Base-by-base conservation (phyloP, 306 rosid species). In the Lagenaria siceraria region DNA sequence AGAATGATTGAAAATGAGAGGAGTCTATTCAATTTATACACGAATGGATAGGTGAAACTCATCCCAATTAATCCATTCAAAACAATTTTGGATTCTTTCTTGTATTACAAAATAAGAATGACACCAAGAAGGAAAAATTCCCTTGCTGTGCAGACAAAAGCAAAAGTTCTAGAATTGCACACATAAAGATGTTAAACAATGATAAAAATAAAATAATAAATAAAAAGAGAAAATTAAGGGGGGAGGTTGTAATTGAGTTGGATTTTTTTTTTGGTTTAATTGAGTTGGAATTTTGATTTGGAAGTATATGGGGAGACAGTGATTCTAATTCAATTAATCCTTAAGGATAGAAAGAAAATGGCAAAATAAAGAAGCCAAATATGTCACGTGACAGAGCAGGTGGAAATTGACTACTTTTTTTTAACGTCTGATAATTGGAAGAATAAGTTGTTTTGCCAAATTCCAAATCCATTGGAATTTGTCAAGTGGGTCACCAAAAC, bases 231-330 rank as follows among this genome's bases (percentile, higher is more conserved):
- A 46, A 46, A 2, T 46, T 46, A 6, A 42, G 13, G 48, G 12
- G 46, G 12, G 46, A 40, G 48, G 36, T 33, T 33, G 3, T 33
- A 33, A 33, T 33, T 46, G 51, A 46, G 51, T 46, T 43, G 49
- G 49, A 10, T 43, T 46, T 10, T 42, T 0, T 46, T 12, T 46
- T 46, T 3, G 55, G 55, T 51, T 17, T 51, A 51, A 71, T 48
- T 71, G 59, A 29, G 43, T 51, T 73, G 77, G 77, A 73, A 73
- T 51, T 73, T 73, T 73, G 62, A 54, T 73, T 73, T 73, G 77
- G 77, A 73, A 73, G 42, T 71, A 71, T 17, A 15, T 71, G 48
- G 18, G 77, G 76, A 71, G 76, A 71, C 3, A 29, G 76, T 48
- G 76, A 72, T 72, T 72, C 60, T 72, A 51, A 49, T 71, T 46